These are phyloP conservation scores for Amesomyces nigricolor DNA, from an alignment of 2,329 filamentous ascomycete species.

Conservation along the genomic window DNA sequence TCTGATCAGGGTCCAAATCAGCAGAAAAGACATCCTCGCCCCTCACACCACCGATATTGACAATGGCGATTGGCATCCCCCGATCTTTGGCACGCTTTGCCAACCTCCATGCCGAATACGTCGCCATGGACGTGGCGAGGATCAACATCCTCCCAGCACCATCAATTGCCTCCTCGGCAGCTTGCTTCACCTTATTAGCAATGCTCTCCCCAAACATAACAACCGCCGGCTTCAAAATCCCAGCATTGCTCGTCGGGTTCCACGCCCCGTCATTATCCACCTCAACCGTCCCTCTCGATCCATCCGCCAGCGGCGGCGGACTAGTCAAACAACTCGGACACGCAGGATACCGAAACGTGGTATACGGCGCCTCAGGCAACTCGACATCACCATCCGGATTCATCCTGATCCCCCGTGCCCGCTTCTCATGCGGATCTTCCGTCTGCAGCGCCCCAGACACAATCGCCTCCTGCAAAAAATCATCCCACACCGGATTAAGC, in stretches of 20 bases:
- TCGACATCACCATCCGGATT: conserved; percentile 97
- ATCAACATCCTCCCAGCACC: conserved; percentile 69
- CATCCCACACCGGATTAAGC: conserved; percentile 82
- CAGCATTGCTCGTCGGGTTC: conserved; percentile 59
- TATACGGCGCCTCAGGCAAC: conserved; percentile 78
- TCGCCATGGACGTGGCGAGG: conserved; percentile 84
- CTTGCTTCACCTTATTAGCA: conserved; percentile 58
- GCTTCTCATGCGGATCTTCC: conserved; percentile 66
- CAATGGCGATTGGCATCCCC: conserved; percentile 77
- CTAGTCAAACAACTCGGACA: conserved; percentile 72
- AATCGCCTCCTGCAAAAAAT: conserved; percentile 66
- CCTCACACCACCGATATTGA: conserved; percentile 81
- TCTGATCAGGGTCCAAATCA: conserved; percentile 46
- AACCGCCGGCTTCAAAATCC: conserved; percentile 86
- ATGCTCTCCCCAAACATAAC: conserved; percentile 97
- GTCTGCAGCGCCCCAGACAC: conserved; percentile 70
- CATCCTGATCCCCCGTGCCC: conserved; percentile 64
- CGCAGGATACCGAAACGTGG: conserved; percentile 83
- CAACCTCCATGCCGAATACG: conserved; percentile 89
- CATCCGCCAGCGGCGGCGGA: conserved; percentile 53
- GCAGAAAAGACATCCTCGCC: conserved; percentile 70
- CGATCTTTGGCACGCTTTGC: conserved; percentile 76
- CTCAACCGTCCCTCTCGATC: conserved; percentile 52
- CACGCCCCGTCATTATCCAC: conserved; percentile 78
- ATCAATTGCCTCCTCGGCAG: conserved; percentile 76